These are phyloP conservation scores for Sambucus nigra DNA, from an alignment of 129 eudicot species.

Conservation along the genomic window DNA sequence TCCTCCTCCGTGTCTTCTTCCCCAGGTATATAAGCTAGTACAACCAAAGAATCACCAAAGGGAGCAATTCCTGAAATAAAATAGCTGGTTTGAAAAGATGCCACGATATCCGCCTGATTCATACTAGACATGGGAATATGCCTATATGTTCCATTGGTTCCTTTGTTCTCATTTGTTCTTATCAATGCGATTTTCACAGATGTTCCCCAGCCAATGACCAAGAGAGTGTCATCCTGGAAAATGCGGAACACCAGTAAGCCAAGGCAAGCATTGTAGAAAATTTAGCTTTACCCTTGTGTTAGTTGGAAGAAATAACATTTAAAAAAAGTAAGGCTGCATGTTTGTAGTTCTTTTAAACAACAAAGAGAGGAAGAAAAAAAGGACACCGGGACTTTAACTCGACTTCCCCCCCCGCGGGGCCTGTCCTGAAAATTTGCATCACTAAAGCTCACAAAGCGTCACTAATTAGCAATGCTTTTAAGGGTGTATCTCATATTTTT, in stretches of 20 bases:
- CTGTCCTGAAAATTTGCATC: too few relatives aligned
- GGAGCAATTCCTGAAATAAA: slow-evolving; percentile 97
- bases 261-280: slow-evolving; percentile 15
- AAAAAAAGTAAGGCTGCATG: not conserved
- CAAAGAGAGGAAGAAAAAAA: too few relatives aligned
- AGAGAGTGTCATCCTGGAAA: slow-evolving; percentile 76
- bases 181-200: slow-evolving; percentile 82
- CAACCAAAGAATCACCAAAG: slow-evolving; percentile 89
- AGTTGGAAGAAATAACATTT: too few relatives aligned
- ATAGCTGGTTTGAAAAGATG: slow-evolving; percentile 90
- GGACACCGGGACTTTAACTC: too few relatives aligned
- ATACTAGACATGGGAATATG: slow-evolving; percentile 56
- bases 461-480: too few relatives aligned
- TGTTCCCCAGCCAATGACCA: slow-evolving; percentile 99
- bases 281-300: not conserved
- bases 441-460: too few relatives aligned
- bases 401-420: too few relatives aligned
- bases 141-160: slow-evolving; percentile 60
- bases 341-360: slow-evolving; percentile 4
- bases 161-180: slow-evolving; percentile 47
- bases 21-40: slow-evolving; percentile 84
- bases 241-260: slow-evolving; percentile 11
- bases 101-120: slow-evolving; percentile 90
- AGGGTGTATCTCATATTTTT: too few relatives aligned
- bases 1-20: slow-evolving; percentile 96